Evolutionary conservation across 169 alveolate species (phyloP).

Genomic region (Plasmodium malariae): DNA sequence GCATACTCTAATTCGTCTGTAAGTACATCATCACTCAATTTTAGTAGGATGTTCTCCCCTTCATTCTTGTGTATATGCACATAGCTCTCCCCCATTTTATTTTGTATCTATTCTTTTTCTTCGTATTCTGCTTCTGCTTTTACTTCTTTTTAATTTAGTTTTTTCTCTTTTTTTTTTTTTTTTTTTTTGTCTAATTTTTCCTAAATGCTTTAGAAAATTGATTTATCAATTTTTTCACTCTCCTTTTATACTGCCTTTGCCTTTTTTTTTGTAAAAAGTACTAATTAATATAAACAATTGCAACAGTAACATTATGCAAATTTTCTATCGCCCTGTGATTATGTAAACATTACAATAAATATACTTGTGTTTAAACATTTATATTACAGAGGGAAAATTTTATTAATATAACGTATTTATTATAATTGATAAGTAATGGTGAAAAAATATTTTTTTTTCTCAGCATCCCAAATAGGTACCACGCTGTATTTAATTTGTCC

Average conservation of each 20-base stretch:
- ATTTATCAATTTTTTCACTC: too few species aligned
- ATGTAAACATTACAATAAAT: not conserved
- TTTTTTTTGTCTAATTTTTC: too few species aligned
- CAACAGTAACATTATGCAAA: too few species aligned
- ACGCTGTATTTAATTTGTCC: too few species aligned
- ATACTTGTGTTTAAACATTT: not conserved
- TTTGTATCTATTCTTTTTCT: not conserved
- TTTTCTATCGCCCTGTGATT: not conserved
- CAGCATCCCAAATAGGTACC: too few species aligned
- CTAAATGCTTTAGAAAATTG: too few species aligned
- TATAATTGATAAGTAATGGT: not conserved
- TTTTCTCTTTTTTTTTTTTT: not conserved
- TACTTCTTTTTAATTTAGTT: not conserved
- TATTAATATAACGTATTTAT: not conserved
- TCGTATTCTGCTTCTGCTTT: not conserved
- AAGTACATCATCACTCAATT: constrained; percentile 11
- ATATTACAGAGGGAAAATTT: not conserved
- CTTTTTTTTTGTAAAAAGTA: too few species aligned
- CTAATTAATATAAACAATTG: too few species aligned
- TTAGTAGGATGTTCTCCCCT: constrained; percentile 1
- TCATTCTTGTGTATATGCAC: not conserved
- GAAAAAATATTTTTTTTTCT: too few species aligned
- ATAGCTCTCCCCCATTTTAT: constrained; percentile 8
- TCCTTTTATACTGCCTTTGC: too few species aligned
- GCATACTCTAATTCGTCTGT: constrained; percentile 7